These are phyloP conservation scores for Syncephalastrum contaminatum DNA, from an alignment of 371 early-diverging fungal species.

Conservation along the genomic window DNA sequence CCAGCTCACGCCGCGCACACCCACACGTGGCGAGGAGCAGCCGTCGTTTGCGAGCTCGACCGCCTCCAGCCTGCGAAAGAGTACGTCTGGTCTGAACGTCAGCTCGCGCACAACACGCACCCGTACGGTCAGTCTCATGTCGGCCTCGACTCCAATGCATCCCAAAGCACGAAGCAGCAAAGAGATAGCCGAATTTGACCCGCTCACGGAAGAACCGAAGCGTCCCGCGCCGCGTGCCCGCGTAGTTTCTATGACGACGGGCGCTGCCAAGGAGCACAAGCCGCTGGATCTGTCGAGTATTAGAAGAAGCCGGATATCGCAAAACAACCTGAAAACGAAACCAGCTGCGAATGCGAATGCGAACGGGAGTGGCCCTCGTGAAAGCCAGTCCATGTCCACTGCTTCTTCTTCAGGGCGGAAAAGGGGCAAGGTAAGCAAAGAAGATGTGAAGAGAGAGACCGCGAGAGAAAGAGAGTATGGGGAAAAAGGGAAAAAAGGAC, in stretches of 20 bases:
- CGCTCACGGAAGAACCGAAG: conserved; percentile 4
- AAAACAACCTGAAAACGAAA: too few species aligned
- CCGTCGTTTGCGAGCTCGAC: background rate
- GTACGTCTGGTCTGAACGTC: conserved; percentile 2
- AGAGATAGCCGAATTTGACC: conserved; percentile 13
- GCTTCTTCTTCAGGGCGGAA: conserved; percentile 23
- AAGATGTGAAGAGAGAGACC: background rate
- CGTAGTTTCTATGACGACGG: conserved; percentile 14
- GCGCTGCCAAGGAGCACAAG: too few species aligned
- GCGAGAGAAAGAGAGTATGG: background rate
- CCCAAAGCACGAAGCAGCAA: conserved; percentile 1
- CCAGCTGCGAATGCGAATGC: too few species aligned
- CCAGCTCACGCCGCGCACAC: conserved; percentile 5
- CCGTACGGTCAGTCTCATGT: conserved; percentile 13
- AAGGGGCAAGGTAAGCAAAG: conserved; percentile 43
- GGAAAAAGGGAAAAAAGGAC: background rate
- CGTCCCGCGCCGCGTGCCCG: conserved; percentile 10
- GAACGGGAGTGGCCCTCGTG: background rate
- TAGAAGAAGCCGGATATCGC: too few species aligned
- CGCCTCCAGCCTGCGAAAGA: background rate
- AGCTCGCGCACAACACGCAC: conserved; percentile 11
- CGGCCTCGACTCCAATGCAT: background rate
- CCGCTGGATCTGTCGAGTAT: too few species aligned
- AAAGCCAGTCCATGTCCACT: conserved; percentile 7
- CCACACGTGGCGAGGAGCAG: conserved; percentile 10